phyloP scores from a whole-genome alignment of 2,329 filamentous ascomycete species.

The Diaporthe capsici region DNA sequence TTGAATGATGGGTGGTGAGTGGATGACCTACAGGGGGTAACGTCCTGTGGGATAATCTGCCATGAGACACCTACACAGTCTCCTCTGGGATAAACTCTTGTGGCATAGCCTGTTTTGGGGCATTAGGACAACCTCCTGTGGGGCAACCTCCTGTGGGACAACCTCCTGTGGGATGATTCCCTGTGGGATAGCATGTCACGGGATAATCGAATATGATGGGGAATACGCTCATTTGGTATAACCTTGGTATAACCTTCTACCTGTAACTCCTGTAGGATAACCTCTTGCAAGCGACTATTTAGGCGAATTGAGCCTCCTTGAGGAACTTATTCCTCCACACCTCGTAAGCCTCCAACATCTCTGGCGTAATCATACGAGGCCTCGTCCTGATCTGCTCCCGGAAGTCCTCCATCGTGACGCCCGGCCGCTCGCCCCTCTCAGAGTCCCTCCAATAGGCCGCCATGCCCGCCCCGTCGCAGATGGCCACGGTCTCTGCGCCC shows the following conservation, averaged over 20 bases:
- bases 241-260: neutral
- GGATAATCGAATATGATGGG: neutral
- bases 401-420: conserved; percentile 54
- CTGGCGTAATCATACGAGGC: conserved; percentile 55
- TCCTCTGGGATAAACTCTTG: neutral
- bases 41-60: neutral
- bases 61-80: neutral
- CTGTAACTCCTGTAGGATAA: neutral
- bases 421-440: conserved; percentile 46
- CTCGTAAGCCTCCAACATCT: conserved; percentile 53
- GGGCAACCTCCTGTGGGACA: neutral
- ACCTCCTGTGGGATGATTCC: neutral
- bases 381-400: conserved; percentile 46
- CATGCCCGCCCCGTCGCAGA: conserved; percentile 62
- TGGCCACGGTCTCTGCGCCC: conserved; percentile 81
- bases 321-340: conserved; percentile 56
- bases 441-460: conserved; percentile 56
- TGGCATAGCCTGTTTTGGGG: neutral
- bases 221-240: neutral
- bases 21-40: neutral
- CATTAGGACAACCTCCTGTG: neutral
- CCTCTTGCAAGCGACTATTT: neutral
- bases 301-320: conserved; percentile 17
- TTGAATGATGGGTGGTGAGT: neutral
- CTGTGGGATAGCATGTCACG: neutral